Evolutionary conservation across 192 early-diverging fungal species (phyloP), one percentile per base, ranked within the genome.

Genomic region (Bifiguratus adelaidae): DNA sequence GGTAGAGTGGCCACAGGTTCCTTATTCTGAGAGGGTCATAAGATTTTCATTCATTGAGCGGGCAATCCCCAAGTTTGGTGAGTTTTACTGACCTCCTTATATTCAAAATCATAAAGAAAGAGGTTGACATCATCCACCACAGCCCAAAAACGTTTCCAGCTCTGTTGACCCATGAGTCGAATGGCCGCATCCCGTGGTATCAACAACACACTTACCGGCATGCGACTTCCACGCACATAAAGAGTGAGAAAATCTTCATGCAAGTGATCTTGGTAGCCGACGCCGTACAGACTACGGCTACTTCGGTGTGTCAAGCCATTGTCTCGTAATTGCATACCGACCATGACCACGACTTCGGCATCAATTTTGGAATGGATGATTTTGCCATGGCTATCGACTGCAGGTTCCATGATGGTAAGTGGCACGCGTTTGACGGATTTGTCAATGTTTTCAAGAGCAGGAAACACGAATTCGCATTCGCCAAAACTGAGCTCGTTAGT

Each of bases 61-160:
- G n/a, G n/a, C n/a, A n/a, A n/a, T n/a, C n/a, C n/a, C n/a, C n/a
- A n/a, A n/a, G n/a, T n/a, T n/a, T n/a, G n/a, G n/a, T n/a, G n/a
- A n/a, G n/a, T n/a, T n/a, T n/a, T 30, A 25, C 25, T 41, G 38
- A 61, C 58, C 37, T 61, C 52, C 51, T 43, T 54, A 19, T 53
- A 61, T 44, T 61, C 58, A 61, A 61, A 61, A 42, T 61, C 58
- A 50, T 50, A 55, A 18, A 61, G 25, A 15, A 50, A 41, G 26
- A 61, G 42, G 27, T 48, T 37, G 16, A 49, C 33, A 24, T 53
- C 58, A 18, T 51, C 34, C 18, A 61, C 18, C 42, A 61, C 48
- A 16, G 48, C 52, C 58, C 58, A 61, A 45, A 54, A 61, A 15
- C 58, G 25, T 33, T 54, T 41, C 42, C 44, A 50, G 44, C 52